Percentiles rank a stretch among this genome's conserved stretches.
Evolutionary conservation across 352 stramenopile genomes (phyloP).

Genomic region (Bremia lactucae): DNA sequence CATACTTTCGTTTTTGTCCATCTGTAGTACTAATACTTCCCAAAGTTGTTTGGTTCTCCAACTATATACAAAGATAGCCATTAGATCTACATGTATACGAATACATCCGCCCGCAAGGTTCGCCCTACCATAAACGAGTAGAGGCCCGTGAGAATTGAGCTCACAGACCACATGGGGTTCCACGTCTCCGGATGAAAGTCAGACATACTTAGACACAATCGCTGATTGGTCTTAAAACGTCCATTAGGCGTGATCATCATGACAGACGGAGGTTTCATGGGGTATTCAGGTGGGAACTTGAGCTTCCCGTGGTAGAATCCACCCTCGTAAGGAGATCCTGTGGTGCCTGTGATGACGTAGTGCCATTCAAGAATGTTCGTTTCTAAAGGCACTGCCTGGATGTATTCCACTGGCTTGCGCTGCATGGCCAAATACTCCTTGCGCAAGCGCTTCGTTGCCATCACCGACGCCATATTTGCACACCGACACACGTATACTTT

Average conservation of each 20-base stretch:
- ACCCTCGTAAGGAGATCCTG: slow-evolving; percentile 71
- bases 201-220: slow-evolving; percentile 92
- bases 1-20: slow-evolving; percentile 77
- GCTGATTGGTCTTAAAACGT: slow-evolving; percentile 90
- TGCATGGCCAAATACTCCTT: slow-evolving; percentile 88
- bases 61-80: slow-evolving; percentile 18
- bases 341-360: slow-evolving; percentile 86
- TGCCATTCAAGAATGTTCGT: slow-evolving; percentile 94
- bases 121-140: slow-evolving; percentile 89
- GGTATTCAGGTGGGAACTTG: slow-evolving; percentile 91
- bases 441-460: slow-evolving; percentile 86
- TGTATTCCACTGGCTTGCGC: slow-evolving; percentile 87
- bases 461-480: slow-evolving; percentile 50
- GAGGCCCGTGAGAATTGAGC: slow-evolving; percentile 91
- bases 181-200: slow-evolving; percentile 94
- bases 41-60: slow-evolving; percentile 77
- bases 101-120: slow-evolving; percentile 2
- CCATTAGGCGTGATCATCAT: slow-evolving; percentile 92
- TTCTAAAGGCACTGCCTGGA: slow-evolving; percentile 83
- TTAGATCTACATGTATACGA: background rate
- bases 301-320: slow-evolving; percentile 88
- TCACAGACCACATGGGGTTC: slow-evolving; percentile 95
- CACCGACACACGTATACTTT: slow-evolving; percentile 5
- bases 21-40: slow-evolving; percentile 84
- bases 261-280: slow-evolving; percentile 92